These are phyloP conservation scores for Colletotrichum endophyticum DNA, from an alignment of 2,329 filamentous ascomycete species.

Conservation along the genomic window DNA sequence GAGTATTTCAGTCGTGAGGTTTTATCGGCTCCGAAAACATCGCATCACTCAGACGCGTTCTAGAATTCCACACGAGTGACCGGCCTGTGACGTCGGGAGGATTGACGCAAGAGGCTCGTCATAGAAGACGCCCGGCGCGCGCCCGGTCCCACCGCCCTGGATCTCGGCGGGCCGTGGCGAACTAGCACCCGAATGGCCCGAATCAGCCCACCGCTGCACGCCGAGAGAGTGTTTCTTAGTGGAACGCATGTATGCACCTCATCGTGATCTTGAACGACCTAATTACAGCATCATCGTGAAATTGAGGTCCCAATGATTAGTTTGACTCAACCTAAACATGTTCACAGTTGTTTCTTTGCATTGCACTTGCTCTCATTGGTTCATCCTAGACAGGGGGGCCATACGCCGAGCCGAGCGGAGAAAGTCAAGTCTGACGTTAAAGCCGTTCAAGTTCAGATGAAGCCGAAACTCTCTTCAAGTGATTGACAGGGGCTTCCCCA, in stretches of 20 bases:
- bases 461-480: not conserved
- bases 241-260: not conserved
- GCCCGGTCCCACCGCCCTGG: not conserved
- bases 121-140: not conserved
- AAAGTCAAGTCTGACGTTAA: not conserved
- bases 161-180: constrained; percentile 1
- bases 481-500: not conserved
- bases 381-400: not conserved
- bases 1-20: fast-evolving
- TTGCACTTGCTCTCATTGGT: not conserved
- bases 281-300: not conserved
- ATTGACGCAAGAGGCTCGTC: constrained; percentile 20
- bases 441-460: not conserved
- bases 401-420: not conserved
- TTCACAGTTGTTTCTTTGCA: not conserved
- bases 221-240: not conserved
- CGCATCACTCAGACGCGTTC: not conserved
- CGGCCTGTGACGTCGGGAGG: constrained; percentile 10
- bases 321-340: not conserved
- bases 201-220: not conserved
- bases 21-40: not conserved
- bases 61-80: not conserved
- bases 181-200: not conserved
- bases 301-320: too few species aligned
- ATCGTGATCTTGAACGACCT: not conserved